phyloP scores from a whole-genome alignment of 202 grass and related monocot genomes.

The Eragrostis tef region DNA sequence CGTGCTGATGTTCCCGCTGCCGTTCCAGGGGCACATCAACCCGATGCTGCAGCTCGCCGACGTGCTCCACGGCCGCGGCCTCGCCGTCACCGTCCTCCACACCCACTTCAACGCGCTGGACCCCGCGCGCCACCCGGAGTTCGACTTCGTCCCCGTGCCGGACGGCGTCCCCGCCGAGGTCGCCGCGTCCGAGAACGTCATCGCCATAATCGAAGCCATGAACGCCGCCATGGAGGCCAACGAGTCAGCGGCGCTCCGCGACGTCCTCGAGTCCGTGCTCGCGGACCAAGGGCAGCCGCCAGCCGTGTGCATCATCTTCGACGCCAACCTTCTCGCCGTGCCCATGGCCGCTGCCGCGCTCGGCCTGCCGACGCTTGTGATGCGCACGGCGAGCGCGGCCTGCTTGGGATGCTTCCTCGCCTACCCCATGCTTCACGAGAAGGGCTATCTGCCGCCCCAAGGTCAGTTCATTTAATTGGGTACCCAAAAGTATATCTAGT shows the following conservation, averaged over 20 bases:
- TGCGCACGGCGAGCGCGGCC: conserved; percentile 50
- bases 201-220: conserved; percentile 29
- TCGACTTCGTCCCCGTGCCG: conserved; percentile 35
- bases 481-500: no score
- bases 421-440: conserved; percentile 46
- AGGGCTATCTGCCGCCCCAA: conserved; percentile 55
- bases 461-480: background rate
- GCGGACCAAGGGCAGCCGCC: background rate
- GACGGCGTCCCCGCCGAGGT: background rate
- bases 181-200: background rate
- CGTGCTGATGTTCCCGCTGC: conserved; percentile 54
- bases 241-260: background rate
- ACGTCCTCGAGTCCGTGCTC: background rate
- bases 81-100: conserved; percentile 53
- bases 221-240: conserved; percentile 47
- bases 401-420: conserved; percentile 20
- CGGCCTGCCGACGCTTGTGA: conserved; percentile 43
- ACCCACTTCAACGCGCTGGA: conserved; percentile 38
- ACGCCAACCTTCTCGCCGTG: conserved; percentile 41
- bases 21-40: conserved; percentile 69
- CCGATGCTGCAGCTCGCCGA: conserved; percentile 61
- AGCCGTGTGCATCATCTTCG: conserved; percentile 48
- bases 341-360: conserved; percentile 33
- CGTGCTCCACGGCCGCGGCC: conserved; percentile 41
- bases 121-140: conserved; percentile 31